Percentiles rank a stretch among this genome's conserved stretches.
Evolutionary conservation across 2,329 filamentous ascomycete species (phyloP).

Genomic region (Exophiala calicioides): DNA sequence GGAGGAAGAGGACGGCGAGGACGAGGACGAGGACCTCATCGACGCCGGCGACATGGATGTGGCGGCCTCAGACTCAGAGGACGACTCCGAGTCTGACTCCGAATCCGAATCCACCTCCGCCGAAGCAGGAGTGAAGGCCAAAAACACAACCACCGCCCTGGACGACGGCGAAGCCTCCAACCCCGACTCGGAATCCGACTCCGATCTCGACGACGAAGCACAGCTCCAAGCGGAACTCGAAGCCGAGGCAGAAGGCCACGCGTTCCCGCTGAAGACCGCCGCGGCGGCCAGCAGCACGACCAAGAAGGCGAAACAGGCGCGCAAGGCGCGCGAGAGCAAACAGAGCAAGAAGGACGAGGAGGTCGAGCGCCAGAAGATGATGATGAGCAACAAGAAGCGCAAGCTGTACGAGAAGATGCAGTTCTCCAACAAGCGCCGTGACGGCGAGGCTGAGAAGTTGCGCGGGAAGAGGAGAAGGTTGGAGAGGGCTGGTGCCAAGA

Average conservation of each 20-base stretch:
- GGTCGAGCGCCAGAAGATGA: conserved; percentile 89
- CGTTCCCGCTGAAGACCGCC: conserved; percentile 49
- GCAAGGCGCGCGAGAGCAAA: conserved; percentile 68
- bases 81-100: too few species aligned
- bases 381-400: conserved; percentile 97
- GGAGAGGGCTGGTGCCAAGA: conserved; percentile 50
- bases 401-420: conserved; percentile 98
- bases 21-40: conserved; percentile 36
- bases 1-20: conserved; percentile 49
- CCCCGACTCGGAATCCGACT: conserved; percentile 48
- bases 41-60: conserved; percentile 52
- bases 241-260: conserved; percentile 77
- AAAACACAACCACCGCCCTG: conserved; percentile 54
- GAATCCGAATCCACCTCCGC: too few species aligned
- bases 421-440: conserved; percentile 91
- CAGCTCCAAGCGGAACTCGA: conserved; percentile 88
- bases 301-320: conserved; percentile 64
- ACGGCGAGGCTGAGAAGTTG: conserved; percentile 83
- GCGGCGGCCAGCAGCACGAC: conserved; percentile 58
- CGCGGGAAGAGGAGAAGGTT: conserved; percentile 87
- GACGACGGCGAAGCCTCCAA: conserved; percentile 55
- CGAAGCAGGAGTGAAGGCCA: conserved; percentile 53
- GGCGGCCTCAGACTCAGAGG: conserved; percentile 36
- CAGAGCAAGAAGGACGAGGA: conserved; percentile 74
- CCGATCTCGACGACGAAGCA: conserved; percentile 61